Percentiles rank a stretch among this genome's conserved stretches.
Evolutionary conservation across 192 early-diverging fungal genomes (phyloP).

Genomic region (Coemansia sp.): DNA sequence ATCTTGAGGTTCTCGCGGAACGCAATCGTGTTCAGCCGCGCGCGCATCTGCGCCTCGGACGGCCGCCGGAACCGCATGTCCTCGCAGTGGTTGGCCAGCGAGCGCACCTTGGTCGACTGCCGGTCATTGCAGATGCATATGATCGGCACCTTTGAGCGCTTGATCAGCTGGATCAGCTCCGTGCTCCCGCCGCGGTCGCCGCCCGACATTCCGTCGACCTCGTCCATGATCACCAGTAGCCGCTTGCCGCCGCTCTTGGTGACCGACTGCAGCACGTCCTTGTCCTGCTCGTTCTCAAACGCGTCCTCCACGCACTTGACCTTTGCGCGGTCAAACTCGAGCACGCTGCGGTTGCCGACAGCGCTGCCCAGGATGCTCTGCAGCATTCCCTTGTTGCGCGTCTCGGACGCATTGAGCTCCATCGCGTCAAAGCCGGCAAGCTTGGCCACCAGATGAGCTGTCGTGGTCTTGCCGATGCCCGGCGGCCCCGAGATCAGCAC

Average conservation of each 20-base stretch:
- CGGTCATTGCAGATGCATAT: constrained; percentile 99
- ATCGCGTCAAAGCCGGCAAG: constrained; percentile 77
- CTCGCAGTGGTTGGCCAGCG: constrained; percentile 78
- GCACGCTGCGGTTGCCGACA: constrained; percentile 61
- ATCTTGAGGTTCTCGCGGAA: constrained; percentile 74
- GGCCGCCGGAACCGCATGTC: constrained; percentile 81
- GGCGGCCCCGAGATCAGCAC: constrained; percentile 92
- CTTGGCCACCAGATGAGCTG: constrained; percentile 85
- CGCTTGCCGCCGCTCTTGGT: constrained; percentile 26
- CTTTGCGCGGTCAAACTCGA: constrained; percentile 52
- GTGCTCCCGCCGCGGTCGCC: constrained; percentile 91
- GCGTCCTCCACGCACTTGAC: constrained; percentile 21
- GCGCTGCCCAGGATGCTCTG: constrained; percentile 56
- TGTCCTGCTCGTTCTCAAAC: constrained; percentile 24
- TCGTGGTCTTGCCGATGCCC: constrained; percentile 97
- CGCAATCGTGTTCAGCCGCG: constrained; percentile 75
- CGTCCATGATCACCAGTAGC: constrained; percentile 94
- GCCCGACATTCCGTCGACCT: constrained; percentile 98
- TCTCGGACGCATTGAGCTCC: constrained; percentile 98
- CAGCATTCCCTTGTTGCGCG: constrained; percentile 84
- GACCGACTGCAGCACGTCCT: constrained; percentile 16
- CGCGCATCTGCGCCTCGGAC: constrained; percentile 67
- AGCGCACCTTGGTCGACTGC: constrained; percentile 77
- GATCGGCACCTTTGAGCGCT: constrained; percentile 86
- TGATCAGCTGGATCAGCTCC: constrained; percentile 88